A percentile compares a stretch with the other conserved stretches of the same genome.
Conservation (phyloP, 352 stramenopile species). For the Globisporangium perplexum region DNA sequence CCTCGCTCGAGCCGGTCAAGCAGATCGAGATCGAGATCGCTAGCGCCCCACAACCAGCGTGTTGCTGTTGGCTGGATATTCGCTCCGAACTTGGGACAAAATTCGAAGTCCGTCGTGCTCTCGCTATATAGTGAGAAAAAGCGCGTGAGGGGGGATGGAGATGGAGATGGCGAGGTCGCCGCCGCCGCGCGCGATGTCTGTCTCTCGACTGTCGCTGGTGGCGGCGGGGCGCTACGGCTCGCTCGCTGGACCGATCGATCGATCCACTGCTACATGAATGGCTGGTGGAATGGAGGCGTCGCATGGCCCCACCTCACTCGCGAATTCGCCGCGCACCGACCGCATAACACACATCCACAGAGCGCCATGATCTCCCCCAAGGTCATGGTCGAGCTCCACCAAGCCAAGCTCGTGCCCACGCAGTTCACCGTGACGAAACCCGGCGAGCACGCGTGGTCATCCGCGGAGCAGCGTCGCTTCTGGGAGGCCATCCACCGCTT, state of each 20-base stretch:
- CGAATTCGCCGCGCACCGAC: not conserved
- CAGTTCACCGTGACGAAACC: slow-evolving; percentile 55
- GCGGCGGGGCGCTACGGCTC: no score
- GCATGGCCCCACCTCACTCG: not conserved
- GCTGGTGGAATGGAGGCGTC: not conserved
- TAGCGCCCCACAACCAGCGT: no score
- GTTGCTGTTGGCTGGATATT: not conserved
- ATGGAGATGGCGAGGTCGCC: not conserved
- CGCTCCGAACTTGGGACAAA: not conserved
- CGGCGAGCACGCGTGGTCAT: slow-evolving; percentile 43
- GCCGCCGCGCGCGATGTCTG: not conserved
- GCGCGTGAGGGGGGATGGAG: not conserved
- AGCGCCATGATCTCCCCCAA: slow-evolving; percentile 44
- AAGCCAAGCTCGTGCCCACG: slow-evolving; percentile 47
- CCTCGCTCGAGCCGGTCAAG: no score
- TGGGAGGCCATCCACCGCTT: slow-evolving; percentile 57
- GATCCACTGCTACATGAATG: not conserved
- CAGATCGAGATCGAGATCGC: no score
- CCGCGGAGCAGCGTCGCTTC: slow-evolving; percentile 39
- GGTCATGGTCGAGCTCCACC: slow-evolving; percentile 50
- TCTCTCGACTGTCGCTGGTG: slow-evolving; percentile 1
- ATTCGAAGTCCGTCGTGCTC: not conserved
- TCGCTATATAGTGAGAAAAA: not conserved
- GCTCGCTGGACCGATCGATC: not conserved
- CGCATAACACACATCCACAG: not conserved